Evolutionary conservation across 768 basidiomycete genomes (phyloP).

Genomic region (Podaxis sp.): DNA sequence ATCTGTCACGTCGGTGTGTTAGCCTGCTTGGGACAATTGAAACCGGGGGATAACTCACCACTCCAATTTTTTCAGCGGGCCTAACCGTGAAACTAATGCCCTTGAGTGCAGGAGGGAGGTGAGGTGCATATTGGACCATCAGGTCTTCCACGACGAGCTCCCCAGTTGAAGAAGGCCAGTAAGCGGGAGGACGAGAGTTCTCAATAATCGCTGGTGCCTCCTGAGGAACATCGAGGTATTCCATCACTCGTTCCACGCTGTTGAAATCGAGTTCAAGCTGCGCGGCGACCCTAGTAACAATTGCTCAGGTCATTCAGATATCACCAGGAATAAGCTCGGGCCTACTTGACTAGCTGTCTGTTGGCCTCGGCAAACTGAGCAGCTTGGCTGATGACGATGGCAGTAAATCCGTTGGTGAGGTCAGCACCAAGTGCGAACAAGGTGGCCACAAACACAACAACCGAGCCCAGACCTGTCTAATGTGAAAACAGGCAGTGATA

Average conservation of each 20-base stretch:
- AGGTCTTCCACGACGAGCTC: constrained; percentile 57
- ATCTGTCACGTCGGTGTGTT: constrained; percentile 36
- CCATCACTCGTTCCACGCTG: constrained; percentile 69
- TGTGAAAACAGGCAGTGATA: not conserved
- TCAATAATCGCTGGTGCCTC: constrained; percentile 64
- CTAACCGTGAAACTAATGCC: constrained; percentile 56
- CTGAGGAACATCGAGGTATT: constrained; percentile 66
- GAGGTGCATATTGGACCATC: constrained; percentile 60
- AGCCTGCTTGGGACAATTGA: constrained; percentile 1
- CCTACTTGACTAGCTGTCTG: constrained; percentile 57
- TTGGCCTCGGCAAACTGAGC: constrained; percentile 70
- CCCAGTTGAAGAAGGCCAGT: constrained; percentile 66
- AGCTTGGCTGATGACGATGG: constrained; percentile 70
- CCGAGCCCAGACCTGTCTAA: constrained; percentile 57
- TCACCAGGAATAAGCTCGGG: not conserved
- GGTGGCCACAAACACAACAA: constrained; percentile 68
- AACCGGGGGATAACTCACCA: constrained; percentile 38
- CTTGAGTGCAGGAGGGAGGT: constrained; percentile 58
- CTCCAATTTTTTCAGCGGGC: constrained; percentile 65
- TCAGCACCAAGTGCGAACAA: constrained; percentile 62
- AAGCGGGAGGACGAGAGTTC: constrained; percentile 60
- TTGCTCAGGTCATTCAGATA: not conserved
- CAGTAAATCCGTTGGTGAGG: constrained; percentile 59
- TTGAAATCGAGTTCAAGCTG: constrained; percentile 75
- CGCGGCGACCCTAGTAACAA: constrained; percentile 50